Evolutionary conservation across 2,329 filamentous ascomycete genomes (phyloP).

Genomic region (Scytalidium sp.): DNA sequence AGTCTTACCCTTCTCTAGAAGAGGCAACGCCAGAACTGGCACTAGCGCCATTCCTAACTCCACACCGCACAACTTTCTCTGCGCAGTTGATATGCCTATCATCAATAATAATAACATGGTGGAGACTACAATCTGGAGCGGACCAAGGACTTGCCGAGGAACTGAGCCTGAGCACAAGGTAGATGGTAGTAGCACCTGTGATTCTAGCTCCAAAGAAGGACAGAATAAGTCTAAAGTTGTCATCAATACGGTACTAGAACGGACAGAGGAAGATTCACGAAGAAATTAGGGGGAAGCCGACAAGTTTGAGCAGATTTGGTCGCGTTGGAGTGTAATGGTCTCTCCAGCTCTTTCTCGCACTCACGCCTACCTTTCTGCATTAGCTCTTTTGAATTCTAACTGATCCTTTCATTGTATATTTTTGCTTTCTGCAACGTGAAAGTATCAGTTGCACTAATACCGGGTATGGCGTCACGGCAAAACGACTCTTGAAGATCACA

Average conservation of each 20-base stretch:
- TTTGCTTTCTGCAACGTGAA: too few relatives aligned
- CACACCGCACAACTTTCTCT: not conserved
- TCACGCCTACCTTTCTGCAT: too few relatives aligned
- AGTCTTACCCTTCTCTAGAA: constrained; percentile 6
- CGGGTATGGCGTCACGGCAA: too few relatives aligned
- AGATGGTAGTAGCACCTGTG: not conserved
- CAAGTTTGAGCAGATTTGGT: too few relatives aligned
- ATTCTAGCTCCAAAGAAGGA: not conserved
- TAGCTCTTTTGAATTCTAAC: too few relatives aligned
- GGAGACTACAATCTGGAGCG: constrained; percentile 6
- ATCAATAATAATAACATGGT: not conserved
- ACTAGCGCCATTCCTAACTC: not conserved
- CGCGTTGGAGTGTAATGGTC: too few relatives aligned
- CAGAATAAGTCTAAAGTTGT: not conserved
- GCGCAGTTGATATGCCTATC: not conserved
- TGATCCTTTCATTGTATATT: too few relatives aligned
- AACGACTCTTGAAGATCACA: too few relatives aligned
- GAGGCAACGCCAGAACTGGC: not conserved
- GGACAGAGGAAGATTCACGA: not conserved
- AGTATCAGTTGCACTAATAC: too few relatives aligned
- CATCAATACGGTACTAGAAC: not conserved
- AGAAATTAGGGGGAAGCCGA: not conserved
- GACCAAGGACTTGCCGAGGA: constrained; percentile 16
- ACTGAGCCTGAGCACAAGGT: constrained; percentile 5
- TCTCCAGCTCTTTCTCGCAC: too few relatives aligned